phyloP scores from a whole-genome alignment of 805 yeast genomes.

The Wickerhamiella slavikovae region DNA sequence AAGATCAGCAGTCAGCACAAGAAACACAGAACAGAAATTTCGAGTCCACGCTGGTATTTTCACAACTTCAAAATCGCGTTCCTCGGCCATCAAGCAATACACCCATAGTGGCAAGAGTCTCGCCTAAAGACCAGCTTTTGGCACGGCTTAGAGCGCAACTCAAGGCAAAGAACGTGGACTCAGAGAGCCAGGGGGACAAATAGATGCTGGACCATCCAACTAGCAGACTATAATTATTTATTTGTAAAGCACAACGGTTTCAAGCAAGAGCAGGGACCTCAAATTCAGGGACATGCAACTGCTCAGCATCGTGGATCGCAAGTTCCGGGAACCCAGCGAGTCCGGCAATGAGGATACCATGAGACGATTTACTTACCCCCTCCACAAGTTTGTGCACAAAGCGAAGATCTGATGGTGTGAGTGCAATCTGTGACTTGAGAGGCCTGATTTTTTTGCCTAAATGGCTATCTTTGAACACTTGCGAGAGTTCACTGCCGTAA shows the following conservation, averaged over 20 bases:
- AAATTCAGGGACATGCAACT: no score
- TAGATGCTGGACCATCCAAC: no score
- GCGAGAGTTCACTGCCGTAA: slow-evolving; percentile 37
- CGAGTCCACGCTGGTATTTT: no score
- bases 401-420: slow-evolving; percentile 12
- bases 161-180: neutral
- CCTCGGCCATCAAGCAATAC: no score
- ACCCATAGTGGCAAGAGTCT: no score
- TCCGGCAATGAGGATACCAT: slow-evolving; percentile 57
- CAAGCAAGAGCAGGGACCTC: no score
- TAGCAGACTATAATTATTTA: no score
- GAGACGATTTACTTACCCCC: slow-evolving; percentile 58
- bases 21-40: no score
- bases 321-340: slow-evolving; percentile 56
- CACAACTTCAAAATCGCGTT: no score
- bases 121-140: neutral
- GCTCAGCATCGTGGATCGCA: slow-evolving; percentile 24
- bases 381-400: slow-evolving; percentile 32
- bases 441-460: slow-evolving; percentile 2
- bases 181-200: neutral
- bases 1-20: no score
- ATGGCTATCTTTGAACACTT: slow-evolving; percentile 19
- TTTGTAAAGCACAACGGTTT: no score
- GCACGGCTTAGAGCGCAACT: neutral
- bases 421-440: slow-evolving; percentile 6